Evolutionary conservation across 169 alveolate species (phyloP).

Genomic region (Plasmodium adleri): DNA sequence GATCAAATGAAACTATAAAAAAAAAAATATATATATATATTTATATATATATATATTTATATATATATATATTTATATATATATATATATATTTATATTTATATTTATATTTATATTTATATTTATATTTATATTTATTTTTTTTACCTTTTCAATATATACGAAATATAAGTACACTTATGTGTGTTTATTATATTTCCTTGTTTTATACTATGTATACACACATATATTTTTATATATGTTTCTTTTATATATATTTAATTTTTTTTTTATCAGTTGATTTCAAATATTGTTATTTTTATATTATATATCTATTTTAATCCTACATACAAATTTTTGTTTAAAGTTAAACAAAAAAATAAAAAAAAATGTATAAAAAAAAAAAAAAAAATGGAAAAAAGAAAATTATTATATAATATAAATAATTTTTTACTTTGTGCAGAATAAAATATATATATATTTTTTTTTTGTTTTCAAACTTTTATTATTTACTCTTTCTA

Average conservation of each 20-base stretch:
- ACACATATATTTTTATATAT: neutral
- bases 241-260: neutral
- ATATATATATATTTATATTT: too few relatives aligned
- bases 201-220: too few relatives aligned
- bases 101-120: too few relatives aligned
- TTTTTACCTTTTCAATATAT: neutral
- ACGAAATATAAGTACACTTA: too few relatives aligned
- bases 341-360: conserved; percentile 12
- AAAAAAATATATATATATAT: neutral
- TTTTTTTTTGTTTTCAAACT: too few relatives aligned
- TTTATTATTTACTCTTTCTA: too few relatives aligned
- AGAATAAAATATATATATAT: too few relatives aligned
- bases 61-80: neutral
- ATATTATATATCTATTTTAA: too few relatives aligned
- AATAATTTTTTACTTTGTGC: too few relatives aligned
- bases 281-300: neutral
- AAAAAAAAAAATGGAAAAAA: neutral
- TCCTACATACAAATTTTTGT: conserved; percentile 15
- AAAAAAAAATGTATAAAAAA: neutral
- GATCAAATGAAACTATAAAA: conserved; percentile 40
- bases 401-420: neutral
- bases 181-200: too few relatives aligned
- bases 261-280: neutral
- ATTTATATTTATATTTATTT: neutral
- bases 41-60: neutral